phyloP scores from a whole-genome alignment of 2,329 filamentous ascomycete genomes.

The Nothophoma quercina region DNA sequence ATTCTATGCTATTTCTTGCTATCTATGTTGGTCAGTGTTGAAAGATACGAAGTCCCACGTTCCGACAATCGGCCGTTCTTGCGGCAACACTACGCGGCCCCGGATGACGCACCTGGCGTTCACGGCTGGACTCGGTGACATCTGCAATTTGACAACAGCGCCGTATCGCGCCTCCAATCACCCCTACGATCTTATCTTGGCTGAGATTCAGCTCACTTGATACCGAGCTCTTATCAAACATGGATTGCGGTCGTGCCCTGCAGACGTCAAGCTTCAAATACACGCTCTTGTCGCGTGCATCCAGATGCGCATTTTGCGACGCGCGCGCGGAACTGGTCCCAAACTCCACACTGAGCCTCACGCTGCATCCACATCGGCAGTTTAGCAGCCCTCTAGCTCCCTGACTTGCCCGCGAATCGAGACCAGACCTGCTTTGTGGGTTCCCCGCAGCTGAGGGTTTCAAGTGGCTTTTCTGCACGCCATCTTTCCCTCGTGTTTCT shows the following conservation, averaged over 20 bases:
- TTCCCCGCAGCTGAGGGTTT: slow-evolving; percentile 5
- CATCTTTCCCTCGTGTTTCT: neutral
- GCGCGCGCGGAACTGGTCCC: neutral
- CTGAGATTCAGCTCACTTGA: neutral
- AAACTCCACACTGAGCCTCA: neutral
- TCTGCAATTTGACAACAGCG: slow-evolving; percentile 17
- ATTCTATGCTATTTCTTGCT: neutral
- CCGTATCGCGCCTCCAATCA: slow-evolving; percentile 13
- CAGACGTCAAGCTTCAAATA: neutral
- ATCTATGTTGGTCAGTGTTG: neutral
- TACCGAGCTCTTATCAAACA: neutral
- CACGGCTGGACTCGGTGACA: slow-evolving; percentile 16
- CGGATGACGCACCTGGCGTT: slow-evolving; percentile 23
- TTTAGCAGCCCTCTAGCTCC: slow-evolving; percentile 3
- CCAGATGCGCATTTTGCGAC: neutral
- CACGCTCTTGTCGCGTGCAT: slow-evolving; percentile 8
- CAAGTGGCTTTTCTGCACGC: slow-evolving; percentile 5
- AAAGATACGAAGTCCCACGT: slow-evolving; percentile 21
- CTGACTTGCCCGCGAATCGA: neutral
- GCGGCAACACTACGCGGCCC: slow-evolving; percentile 1
- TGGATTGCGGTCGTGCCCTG: neutral
- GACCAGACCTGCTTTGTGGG: neutral
- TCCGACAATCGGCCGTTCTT: slow-evolving; percentile 16
- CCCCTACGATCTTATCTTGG: slow-evolving; percentile 1
- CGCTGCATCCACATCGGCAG: neutral